Conservation (phyloP, 2,329 filamentous ascomycete species). For the Leptodontidium sp. region DNA sequence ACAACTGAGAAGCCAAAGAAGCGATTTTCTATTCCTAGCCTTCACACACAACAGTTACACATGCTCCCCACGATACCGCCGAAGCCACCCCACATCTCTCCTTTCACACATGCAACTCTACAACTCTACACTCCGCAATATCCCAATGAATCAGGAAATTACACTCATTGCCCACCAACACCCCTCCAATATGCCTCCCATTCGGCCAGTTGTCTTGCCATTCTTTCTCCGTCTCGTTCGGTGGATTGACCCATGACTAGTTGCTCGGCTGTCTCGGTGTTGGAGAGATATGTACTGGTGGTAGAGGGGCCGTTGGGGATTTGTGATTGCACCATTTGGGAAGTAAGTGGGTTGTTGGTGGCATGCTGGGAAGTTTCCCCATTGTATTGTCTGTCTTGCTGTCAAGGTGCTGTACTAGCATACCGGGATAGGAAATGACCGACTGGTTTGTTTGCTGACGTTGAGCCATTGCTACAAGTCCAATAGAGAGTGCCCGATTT, state of each 20-base stretch:
- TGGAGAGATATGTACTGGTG: slow-evolving; percentile 13
- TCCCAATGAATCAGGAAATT: background rate
- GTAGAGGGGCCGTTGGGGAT: slow-evolving; percentile 21
- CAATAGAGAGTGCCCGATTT: no score
- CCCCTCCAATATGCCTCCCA: background rate
- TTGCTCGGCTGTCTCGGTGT: slow-evolving; percentile 12
- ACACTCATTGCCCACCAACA: background rate
- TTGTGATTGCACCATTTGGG: background rate
- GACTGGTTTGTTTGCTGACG: no score
- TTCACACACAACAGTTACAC: no score
- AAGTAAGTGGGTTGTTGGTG: background rate
- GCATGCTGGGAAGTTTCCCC: no score
- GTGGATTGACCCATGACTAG: slow-evolving; percentile 15
- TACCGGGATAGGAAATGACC: no score
- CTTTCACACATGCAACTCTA: background rate
- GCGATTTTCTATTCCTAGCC: no score
- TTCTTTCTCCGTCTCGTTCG: background rate
- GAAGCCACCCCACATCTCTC: background rate
- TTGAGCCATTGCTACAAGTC: no score
- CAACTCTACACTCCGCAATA: background rate
- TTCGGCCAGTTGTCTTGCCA: slow-evolving; percentile 3
- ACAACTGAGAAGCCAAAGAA: no score
- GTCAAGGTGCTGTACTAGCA: no score
- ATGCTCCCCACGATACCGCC: no score
- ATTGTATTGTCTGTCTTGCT: no score